A percentile compares a stretch with the other conserved stretches of the same genome.
phyloP scores from a whole-genome alignment of 108 stramenopile genomes.

The Asterionellopsis glacialis region DNA sequence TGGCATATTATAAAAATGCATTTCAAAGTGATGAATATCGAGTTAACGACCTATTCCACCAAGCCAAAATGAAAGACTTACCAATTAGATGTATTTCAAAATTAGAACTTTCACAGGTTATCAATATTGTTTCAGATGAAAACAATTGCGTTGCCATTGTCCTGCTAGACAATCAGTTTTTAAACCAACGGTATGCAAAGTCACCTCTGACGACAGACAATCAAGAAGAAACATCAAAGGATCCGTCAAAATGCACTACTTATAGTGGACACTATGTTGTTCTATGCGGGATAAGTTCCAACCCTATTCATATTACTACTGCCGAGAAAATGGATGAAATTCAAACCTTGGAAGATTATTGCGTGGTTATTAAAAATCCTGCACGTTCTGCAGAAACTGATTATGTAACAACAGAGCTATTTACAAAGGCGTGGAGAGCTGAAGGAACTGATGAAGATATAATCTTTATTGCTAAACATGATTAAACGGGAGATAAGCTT shows the following conservation, averaged over 20 bases:
- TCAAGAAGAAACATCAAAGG: background rate
- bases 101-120: constrained; percentile 20
- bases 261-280: constrained; percentile 76
- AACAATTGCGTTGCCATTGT: constrained; percentile 58
- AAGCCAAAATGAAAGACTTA: constrained; percentile 12
- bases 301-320: constrained; percentile 25
- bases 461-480: constrained; percentile 40
- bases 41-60: constrained; percentile 30
- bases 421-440: constrained; percentile 66
- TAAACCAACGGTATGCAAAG: constrained; percentile 12
- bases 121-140: constrained; percentile 40
- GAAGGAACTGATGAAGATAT: constrained; percentile 78
- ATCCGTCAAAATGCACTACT: background rate
- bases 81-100: constrained; percentile 21
- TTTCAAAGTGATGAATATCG: constrained; percentile 53
- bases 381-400: constrained; percentile 15
- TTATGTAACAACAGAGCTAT: constrained; percentile 29
- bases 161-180: constrained; percentile 55
- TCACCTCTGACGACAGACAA: background rate
- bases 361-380: constrained; percentile 45
- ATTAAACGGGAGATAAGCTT: no score
- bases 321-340: constrained; percentile 11
- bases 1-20: constrained; percentile 55
- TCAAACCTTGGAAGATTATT: constrained; percentile 11
- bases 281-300: constrained; percentile 47